Conservation (phyloP, 768 basidiomycete species). For the Multifurca ochricompacta region DNA sequence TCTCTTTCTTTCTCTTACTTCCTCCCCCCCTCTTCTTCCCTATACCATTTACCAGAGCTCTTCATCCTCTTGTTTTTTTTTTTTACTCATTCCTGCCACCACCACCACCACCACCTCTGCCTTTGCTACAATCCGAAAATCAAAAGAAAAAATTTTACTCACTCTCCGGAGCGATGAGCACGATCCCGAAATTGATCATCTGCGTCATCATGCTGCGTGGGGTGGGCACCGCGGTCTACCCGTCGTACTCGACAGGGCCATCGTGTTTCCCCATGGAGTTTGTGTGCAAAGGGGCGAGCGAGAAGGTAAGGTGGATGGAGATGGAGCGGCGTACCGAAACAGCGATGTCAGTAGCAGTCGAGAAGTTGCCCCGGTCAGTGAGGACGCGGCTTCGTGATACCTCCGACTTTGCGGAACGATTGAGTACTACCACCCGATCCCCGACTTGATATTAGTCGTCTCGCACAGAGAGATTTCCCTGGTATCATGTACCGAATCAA, state of each 20-base stretch:
- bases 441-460: too few species aligned
- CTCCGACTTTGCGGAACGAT: too few species aligned
- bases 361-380: background rate
- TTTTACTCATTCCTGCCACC: background rate
- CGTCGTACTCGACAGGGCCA: slow-evolving; percentile 57
- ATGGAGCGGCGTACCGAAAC: background rate
- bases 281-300: slow-evolving; percentile 1
- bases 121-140: too few species aligned
- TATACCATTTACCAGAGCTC: slow-evolving; percentile 37
- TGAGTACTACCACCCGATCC: too few species aligned
- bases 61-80: slow-evolving; percentile 27
- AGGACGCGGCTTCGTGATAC: background rate
- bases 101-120: too few species aligned
- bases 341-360: background rate
- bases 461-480: too few species aligned
- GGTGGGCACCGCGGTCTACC: slow-evolving; percentile 65
- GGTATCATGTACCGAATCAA: too few species aligned
- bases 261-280: slow-evolving; percentile 14
- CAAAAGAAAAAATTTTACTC: slow-evolving; percentile 25
- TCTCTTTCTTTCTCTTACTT: slow-evolving; percentile 28
- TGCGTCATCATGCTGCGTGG: slow-evolving; percentile 73
- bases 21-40: background rate
- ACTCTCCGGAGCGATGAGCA: slow-evolving; percentile 52
- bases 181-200: slow-evolving; percentile 65
- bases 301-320: slow-evolving; percentile 6